A percentile compares a stretch with the other conserved stretches of the same genome.
phyloP scores from a whole-genome alignment of 805 yeast species.

The Wickerhamomyces subpelliculosus region DNA sequence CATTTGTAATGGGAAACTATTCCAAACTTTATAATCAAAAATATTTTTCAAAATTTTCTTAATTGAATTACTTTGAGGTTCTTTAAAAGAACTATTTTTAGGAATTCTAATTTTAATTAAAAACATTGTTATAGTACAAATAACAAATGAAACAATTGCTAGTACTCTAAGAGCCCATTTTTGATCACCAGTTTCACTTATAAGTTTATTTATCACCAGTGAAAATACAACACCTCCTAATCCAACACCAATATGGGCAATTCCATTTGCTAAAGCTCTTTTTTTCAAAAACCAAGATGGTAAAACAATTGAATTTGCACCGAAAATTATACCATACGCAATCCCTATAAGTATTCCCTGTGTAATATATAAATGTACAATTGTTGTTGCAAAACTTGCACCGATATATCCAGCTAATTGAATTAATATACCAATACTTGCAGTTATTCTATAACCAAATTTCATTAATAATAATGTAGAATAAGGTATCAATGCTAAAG shows the following conservation, averaged over 20 bases:
- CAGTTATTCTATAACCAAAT: constrained; percentile 34
- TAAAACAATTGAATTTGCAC: constrained; percentile 43
- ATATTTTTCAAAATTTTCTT: constrained; percentile 25
- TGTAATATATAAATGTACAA: constrained; percentile 44
- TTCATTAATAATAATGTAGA: constrained; percentile 33
- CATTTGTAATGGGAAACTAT: constrained; percentile 24
- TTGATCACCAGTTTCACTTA: constrained; percentile 34
- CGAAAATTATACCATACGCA: constrained; percentile 42
- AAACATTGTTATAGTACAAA: constrained; percentile 31
- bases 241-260: constrained; percentile 45
- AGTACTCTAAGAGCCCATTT: constrained; percentile 41
- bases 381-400: constrained; percentile 44
- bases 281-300: constrained; percentile 49
- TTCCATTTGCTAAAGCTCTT: constrained; percentile 43
- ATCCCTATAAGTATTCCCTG: constrained; percentile 48
- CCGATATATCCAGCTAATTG: constrained; percentile 43
- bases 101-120: constrained; percentile 41
- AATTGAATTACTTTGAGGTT: constrained; percentile 6
- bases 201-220: constrained; percentile 34
- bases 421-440: constrained; percentile 31
- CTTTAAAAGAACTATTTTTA: constrained; percentile 13
- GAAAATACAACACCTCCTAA: constrained; percentile 43
- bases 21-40: constrained; percentile 26
- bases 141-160: constrained; percentile 32
- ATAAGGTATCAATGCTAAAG: constrained; percentile 46